Evolutionary conservation across 1,284 basidiomycete genomes (phyloP), one percentile per base, ranked within the genome.

Genomic region (Ceratobasidium sp.): DNA sequence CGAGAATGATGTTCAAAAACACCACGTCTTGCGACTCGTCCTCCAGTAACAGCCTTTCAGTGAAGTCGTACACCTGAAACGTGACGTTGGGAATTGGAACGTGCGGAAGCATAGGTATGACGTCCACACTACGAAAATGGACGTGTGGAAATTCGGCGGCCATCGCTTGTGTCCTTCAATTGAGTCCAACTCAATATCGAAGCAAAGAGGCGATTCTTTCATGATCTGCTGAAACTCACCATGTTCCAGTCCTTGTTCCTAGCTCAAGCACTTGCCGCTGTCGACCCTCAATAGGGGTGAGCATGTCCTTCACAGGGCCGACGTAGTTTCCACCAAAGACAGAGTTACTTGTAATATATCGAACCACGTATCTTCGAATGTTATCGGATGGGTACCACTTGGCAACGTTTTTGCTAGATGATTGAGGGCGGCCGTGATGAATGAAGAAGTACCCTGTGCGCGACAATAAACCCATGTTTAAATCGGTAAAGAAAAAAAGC

Each of bases 1-100:
- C 50, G 6, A 59, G 8, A 23, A 39, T 21, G 14, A 59, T 41
- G 26, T 59, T 59, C 10, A 59, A 10, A 59, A 59, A 59, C 18
- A 59, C 57, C 3, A 23, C 41, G 26, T 59, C 57, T 28, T 59
- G 57, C 5, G 59, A 62, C 6, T 32, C 41, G 18, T 62, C 43
- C 23, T 23, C 23, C 9, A 46, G 3, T 9, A 46, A 3, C 8
- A 62, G 3, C 2, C 59, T 43, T 26, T 45, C 28, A 2, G 39
- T 28, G 21, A 62, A 46, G 23, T 62, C 43, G 23, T 62, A 62
- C 23, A 62, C 59, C 59, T 62, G 34, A 32, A 62, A 62, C n/a
- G 18, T 26, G 23, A 62, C 41, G 26, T 62, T 62, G 3, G 5
- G 23, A 6, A 26, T 3, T 39, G 59, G 59, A 45, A 32, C 45